Conservation (phyloP, 768 basidiomycete species). For the Trametes sanguinea region DNA sequence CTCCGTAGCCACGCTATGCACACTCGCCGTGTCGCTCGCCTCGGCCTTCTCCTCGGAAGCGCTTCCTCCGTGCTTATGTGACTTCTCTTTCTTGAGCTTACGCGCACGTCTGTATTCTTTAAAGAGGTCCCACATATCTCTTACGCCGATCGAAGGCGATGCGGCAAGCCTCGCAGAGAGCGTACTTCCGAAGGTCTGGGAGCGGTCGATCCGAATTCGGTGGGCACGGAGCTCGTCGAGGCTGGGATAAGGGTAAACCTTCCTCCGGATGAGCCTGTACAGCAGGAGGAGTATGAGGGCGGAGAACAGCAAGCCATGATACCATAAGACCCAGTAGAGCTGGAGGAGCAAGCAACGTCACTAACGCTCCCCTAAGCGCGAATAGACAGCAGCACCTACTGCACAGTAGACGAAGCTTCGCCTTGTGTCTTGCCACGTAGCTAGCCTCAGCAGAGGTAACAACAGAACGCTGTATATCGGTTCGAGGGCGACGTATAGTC, state of each 20-base stretch:
- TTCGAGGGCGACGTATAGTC: constrained; percentile 55
- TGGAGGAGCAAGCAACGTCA: constrained; percentile 24
- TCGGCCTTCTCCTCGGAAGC: constrained; percentile 22
- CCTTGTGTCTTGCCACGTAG: constrained; percentile 54
- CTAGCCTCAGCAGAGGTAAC: constrained; percentile 41
- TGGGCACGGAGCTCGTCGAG: constrained; percentile 54
- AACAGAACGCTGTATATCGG: constrained; percentile 53
- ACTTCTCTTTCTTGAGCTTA: constrained; percentile 34
- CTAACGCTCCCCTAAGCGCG: not conserved
- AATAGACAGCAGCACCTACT: constrained; percentile 40
- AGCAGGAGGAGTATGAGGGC: constrained; percentile 50
- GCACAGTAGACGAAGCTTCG: constrained; percentile 52
- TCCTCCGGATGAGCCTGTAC: constrained; percentile 49
- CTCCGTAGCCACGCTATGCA: constrained; percentile 1
- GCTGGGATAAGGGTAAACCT: constrained; percentile 56
- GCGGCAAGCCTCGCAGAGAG: constrained; percentile 48
- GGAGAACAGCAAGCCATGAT: constrained; percentile 56
- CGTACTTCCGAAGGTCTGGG: constrained; percentile 53
- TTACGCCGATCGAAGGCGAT: constrained; percentile 47
- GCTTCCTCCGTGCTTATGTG: constrained; percentile 9
- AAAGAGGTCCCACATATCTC: constrained; percentile 57
- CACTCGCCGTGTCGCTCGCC: constrained; percentile 4
- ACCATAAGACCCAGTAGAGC: constrained; percentile 69
- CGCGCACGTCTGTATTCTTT: constrained; percentile 42
- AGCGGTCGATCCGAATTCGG: constrained; percentile 48